Percentiles rank a stretch among this genome's conserved stretches.
phyloP scores from a whole-genome alignment of 1,139 yeast species.

The Suhomyces anneliseae region DNA sequence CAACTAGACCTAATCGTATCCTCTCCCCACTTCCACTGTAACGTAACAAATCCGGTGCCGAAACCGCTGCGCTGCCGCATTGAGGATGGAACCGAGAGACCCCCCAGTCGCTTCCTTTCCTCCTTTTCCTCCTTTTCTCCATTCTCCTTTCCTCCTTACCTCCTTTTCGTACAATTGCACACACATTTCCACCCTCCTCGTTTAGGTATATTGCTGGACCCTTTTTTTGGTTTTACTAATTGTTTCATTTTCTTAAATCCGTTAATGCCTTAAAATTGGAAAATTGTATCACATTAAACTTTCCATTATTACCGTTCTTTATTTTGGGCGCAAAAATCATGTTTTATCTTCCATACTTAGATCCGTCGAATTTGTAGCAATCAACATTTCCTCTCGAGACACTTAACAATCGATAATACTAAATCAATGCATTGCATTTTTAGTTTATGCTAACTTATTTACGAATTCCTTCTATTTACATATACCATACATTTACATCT shows the following conservation, averaged over 20 bases:
- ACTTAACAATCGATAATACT: background rate
- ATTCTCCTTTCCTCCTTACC: no score
- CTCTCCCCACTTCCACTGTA: no score
- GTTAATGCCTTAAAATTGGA: background rate
- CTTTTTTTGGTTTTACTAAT: background rate
- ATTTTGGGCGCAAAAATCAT: background rate
- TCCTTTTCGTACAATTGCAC: no score
- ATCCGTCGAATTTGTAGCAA: background rate
- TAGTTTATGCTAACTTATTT: background rate
- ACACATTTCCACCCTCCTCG: no score
- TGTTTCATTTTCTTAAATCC: background rate
- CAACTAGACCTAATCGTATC: no score
- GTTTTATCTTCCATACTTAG: background rate
- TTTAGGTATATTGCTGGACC: background rate
- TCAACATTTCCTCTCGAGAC: background rate
- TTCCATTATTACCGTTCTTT: background rate
- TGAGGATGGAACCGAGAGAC: no score
- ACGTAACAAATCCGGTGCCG: no score
- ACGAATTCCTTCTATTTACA: no score
- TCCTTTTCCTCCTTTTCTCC: no score
- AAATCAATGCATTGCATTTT: background rate
- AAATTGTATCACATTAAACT: background rate
- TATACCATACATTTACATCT: no score
- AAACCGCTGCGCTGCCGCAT: no score
- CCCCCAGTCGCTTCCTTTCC: no score